Base-by-base conservation (phyloP, 2,329 filamentous ascomycete species). In the Sordariomycetes sp. region DNA sequence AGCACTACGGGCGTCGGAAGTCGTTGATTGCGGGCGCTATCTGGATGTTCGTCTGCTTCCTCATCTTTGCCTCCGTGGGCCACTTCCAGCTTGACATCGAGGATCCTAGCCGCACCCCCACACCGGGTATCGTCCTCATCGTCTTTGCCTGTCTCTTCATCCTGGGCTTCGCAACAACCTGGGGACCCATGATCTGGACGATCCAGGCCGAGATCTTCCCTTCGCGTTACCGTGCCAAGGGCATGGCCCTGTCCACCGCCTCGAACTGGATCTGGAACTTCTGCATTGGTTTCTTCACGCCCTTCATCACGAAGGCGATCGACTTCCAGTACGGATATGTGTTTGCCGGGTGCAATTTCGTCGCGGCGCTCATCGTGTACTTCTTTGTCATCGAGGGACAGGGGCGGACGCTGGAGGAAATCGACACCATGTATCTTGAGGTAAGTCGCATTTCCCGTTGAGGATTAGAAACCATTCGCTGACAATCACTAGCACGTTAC, bases 321-420 rank as follows among this genome's bases (percentile, higher is more conserved):
- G 72, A 81, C 44, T 87, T 81, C 55, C 68, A 68, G 2, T 85
- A 84, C 46, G 83, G 83, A 3, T 84, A 86, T 42, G 75, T 88
- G 20, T 87, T 87, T 54, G 82, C 81, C 0, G 79, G 67, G 0
- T 86, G 80, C 49, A 82, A 83, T 45, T 59, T 84, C 14, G 62
- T 72, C 0, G 81, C 72, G 1, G 72, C 75, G 0, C 42, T 76
- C 0, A 55, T 86, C 10, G 79, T 87, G 20, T 88, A 81, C 62
- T 83, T 88, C 58, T 86, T 86, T 53, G 71, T 87, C 34, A 75
- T 82, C 36, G 83, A 88, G 52, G 78, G 73, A 30, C 78, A 83
- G 49, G 82, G 79, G 34, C 72, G 82, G 6, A 79, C 75, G 0
- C 66, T 90, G 2, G 84, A 90, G 58, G 82, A 88, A 53, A 82